Evolutionary conservation across 1,139 yeast species (phyloP), one percentile per base, ranked within the genome.

Genomic region (Fermentozyma sake): DNA sequence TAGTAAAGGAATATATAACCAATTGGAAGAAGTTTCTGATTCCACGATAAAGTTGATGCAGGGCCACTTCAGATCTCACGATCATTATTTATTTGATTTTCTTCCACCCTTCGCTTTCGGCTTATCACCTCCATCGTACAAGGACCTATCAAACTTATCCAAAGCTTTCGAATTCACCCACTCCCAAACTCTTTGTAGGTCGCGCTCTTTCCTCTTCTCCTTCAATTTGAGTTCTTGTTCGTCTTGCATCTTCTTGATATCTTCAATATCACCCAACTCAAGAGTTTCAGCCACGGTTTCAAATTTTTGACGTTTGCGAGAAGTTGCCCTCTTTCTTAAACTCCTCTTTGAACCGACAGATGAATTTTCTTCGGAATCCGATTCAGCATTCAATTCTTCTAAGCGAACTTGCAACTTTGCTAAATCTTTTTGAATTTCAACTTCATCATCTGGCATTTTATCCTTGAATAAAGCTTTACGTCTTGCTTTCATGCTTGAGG

Each of bases 131-230:
- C 82, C 83, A 11, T 76, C 81, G 37, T 73, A 77, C 33, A 77
- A 71, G 0, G 71, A 55, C 38, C 64, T 64, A 5, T 76, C 82
- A 16, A 63, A 55, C 25, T 52, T 47, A 10, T 75, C 79, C 14
- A 66, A 42, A 1, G 84, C 82, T 11, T 62, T 53, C 6, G 76
- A 65, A 41, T 79, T 79, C 15, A 75, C 76, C 85, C 85, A 79
- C 34, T 72, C 76, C 4, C 64, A 44, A 14, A 75, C 74, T 29
- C 79, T 50, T 15, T 61, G 56, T 24, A 60, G 46, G 32, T 65
- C 74, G 29, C 68, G 55, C 12, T 64, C 63, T 16, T 55, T 50
- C 29, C 50, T 48, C 35, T 63, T 44, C 6, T 52, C 51, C 2
- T 40, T 45, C 27, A 72, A 40, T 21, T 49, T 47, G 10, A 46